These are phyloP conservation scores for Mrakia hoshinonis DNA, from an alignment of 768 basidiomycete genomes.

Conservation along the genomic window DNA sequence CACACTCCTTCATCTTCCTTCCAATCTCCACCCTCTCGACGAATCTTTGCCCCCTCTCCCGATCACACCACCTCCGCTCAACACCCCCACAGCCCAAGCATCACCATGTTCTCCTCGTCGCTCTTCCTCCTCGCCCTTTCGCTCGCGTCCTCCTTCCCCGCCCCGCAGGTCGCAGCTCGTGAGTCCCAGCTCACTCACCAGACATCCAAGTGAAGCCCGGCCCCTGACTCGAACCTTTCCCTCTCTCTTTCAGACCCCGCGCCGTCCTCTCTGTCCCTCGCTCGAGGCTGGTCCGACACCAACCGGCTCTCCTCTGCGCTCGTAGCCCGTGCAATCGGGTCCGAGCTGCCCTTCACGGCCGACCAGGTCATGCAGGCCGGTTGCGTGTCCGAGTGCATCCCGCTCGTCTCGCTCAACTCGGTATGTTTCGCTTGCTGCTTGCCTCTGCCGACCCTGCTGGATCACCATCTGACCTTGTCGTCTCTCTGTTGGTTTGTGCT, in stretches of 20 bases:
- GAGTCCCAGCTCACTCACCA: not conserved
- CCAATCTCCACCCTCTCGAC: no score
- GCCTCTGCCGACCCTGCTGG: not conserved
- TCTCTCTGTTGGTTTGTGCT: not conserved
- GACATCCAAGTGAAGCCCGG: not conserved
- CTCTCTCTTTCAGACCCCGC: not conserved
- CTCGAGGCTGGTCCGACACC: constrained; percentile 13
- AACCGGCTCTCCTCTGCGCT: not conserved
- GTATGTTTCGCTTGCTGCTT: not conserved
- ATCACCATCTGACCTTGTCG: not conserved
- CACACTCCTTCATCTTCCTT: no score
- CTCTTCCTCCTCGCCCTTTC: not conserved
- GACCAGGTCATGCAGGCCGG: not conserved
- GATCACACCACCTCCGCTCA: no score
- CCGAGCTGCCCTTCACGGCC: not conserved
- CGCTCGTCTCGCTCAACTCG: not conserved
- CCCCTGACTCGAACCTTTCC: not conserved
- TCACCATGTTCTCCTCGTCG: not conserved
- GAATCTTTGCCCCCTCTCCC: no score
- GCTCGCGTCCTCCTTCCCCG: not conserved
- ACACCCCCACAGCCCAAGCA: no score
- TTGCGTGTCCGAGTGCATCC: not conserved
- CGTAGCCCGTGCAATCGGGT: not conserved
- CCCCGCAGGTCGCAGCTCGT: not conserved
- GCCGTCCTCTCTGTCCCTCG: not conserved